These are phyloP conservation scores for Biscogniauxia sp. DNA, from an alignment of 2,329 filamentous ascomycete genomes.

Conservation along the genomic window DNA sequence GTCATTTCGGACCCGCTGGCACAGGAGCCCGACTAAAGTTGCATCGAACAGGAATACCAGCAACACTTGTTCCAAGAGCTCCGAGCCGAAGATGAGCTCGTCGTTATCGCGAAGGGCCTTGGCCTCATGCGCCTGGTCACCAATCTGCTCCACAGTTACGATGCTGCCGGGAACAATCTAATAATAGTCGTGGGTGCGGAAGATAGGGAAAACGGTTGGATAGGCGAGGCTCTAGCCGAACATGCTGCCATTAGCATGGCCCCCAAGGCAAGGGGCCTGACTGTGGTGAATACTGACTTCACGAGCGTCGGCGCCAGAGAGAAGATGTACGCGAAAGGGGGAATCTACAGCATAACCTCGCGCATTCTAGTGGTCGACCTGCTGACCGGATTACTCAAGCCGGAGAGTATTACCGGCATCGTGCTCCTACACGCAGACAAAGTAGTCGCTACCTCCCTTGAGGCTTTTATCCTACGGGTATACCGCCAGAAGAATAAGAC, in stretches of 20 bases:
- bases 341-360: conserved; percentile 94
- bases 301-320: conserved; percentile 84
- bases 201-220: conserved; percentile 93
- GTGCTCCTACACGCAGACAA: conserved; percentile 87
- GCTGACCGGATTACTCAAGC: conserved; percentile 76
- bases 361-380: conserved; percentile 93
- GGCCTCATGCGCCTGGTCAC: conserved; percentile 88
- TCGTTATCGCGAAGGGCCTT: conserved; percentile 86
- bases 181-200: conserved; percentile 86
- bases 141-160: conserved; percentile 96
- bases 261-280: conserved; percentile 78
- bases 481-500: conserved; percentile 92
- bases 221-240: conserved; percentile 92
- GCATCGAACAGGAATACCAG: conserved; percentile 69
- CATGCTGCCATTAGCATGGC: conserved; percentile 88
- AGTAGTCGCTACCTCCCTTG: conserved; percentile 79
- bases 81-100: conserved; percentile 86
- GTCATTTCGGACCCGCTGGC: background rate
- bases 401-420: conserved; percentile 82
- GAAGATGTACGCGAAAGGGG: conserved; percentile 86
- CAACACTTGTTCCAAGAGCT: conserved; percentile 92
- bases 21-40: background rate
- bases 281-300: conserved; percentile 89
- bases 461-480: conserved; percentile 92
- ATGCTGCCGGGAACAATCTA: conserved; percentile 91